A percentile compares a stretch with the other conserved stretches of the same genome.
Conservation (phyloP, 2,329 filamentous ascomycete species). For the Mycosphaerella sp. region DNA sequence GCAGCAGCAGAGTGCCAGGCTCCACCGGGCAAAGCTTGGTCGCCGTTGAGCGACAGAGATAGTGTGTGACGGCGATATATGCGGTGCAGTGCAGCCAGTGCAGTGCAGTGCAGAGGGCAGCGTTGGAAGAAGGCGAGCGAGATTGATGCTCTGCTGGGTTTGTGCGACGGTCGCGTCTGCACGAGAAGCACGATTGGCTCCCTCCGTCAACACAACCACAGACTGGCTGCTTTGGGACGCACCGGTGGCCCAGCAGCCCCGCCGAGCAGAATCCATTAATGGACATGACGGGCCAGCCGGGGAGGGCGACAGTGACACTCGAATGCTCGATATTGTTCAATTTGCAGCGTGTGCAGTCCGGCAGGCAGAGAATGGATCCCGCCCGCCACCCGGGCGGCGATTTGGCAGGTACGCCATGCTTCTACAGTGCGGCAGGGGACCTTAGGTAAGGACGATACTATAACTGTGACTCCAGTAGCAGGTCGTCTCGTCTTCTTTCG, state of each 20-base stretch:
- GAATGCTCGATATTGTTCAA: neutral
- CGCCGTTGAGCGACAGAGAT: conserved; percentile 17
- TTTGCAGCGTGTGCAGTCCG: neutral
- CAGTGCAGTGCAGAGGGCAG: neutral
- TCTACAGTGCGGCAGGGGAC: neutral
- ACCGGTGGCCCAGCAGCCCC: neutral
- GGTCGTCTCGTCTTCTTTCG: neutral
- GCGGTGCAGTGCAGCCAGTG: neutral
- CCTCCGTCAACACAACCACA: neutral
- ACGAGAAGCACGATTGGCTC: neutral
- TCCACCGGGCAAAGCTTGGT: conserved; percentile 17
- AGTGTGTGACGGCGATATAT: conserved; percentile 5
- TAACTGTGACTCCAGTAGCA: neutral
- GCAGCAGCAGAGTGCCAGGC: conserved; percentile 3
- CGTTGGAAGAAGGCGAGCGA: neutral
- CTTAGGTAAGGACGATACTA: too few relatives aligned
- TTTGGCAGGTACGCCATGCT: neutral
- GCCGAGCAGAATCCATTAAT: conserved; percentile 4
- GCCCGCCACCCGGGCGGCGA: neutral
- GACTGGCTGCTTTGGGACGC: neutral
- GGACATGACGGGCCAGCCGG: neutral
- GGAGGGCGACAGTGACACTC: neutral
- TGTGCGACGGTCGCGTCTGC: conserved; percentile 4
- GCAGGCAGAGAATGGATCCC: neutral
- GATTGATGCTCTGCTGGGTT: neutral